Percentiles rank a stretch among this genome's conserved stretches.
Evolutionary conservation across 2,329 filamentous ascomycete species (phyloP).

Genomic region (Tolypocladium pustulatum): DNA sequence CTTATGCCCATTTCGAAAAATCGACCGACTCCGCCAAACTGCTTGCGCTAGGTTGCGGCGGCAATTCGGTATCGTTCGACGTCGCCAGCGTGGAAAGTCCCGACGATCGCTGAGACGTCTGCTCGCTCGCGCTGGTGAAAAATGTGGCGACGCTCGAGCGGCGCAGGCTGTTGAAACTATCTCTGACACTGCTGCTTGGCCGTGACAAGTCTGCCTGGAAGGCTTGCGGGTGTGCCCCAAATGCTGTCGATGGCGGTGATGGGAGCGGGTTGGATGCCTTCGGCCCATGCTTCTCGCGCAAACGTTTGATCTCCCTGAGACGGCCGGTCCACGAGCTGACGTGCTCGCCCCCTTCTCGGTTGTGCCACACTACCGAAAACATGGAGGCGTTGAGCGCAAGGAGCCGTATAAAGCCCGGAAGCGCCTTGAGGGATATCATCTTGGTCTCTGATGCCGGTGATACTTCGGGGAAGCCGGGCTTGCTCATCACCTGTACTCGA

Average conservation of each 20-base stretch:
- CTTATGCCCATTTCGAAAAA: conserved; percentile 27
- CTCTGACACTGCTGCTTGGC: conserved; percentile 31
- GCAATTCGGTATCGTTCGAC: conserved; percentile 44
- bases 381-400: conserved; percentile 89
- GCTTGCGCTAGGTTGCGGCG: conserved; percentile 16
- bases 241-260: conserved; percentile 17
- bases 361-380: conserved; percentile 84
- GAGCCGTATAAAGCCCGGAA: conserved; percentile 78
- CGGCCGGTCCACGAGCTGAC: conserved; percentile 84
- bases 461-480: conserved; percentile 81
- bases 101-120: conserved; percentile 48
- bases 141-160: conserved; percentile 57
- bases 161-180: conserved; percentile 50
- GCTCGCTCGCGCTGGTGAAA: conserved; percentile 46
- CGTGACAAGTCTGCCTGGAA: conserved; percentile 6
- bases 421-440: conserved; percentile 70
- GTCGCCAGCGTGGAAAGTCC: conserved; percentile 41
- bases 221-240: conserved; percentile 16
- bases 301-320: conserved; percentile 70
- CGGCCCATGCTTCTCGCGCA: conserved; percentile 58
- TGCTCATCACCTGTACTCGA: conserved; percentile 80
- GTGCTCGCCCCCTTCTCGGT: conserved; percentile 67
- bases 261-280: conserved; percentile 21
- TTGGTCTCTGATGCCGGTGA: conserved; percentile 85
- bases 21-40: conserved; percentile 25